Base-by-base conservation (phyloP, 345 rosid species). In the Streptanthus diversifolius region DNA sequence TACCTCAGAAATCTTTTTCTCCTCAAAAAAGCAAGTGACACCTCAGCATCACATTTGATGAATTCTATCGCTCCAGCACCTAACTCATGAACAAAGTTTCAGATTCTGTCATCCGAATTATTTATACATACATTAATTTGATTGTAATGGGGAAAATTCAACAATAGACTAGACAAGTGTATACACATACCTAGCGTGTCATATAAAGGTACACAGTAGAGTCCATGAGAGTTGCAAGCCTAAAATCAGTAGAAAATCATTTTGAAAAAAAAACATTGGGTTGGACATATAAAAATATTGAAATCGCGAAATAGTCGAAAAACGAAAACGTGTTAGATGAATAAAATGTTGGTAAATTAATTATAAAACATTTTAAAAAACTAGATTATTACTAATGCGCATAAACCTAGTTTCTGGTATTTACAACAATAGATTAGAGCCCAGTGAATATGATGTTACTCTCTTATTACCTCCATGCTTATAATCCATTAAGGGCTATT, bases 141-240 rank as follows among this genome's bases (percentile, higher is more conserved):
- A 32, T 4, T 29, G 37, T n/a, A 35, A 8, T n/a, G 11, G 13
- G 0, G 1, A 22, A 44, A 25, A 29, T 18, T 13, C 10, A 10
- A 48, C 27, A 19, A 19, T 35, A 14, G 30, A 41, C 11, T 11
- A 55, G 67, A 57, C 33, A 35, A 25, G 43, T 60, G 58, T 14
- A 22, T 59, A 12, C 29, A 58, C 83, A 41, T 83, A 95, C 99
- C 99, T 83, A 95, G 82, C 45, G 98, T 95, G 79, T 95, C 99
- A 73, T 95, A 95, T 19, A 95, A 72, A 71, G 99, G 99, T 66
- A 95, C 99, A 71, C 99, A 95, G 58, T 79, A 87, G 65, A 95
- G 88, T 72, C 96, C 98, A 77, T 90, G 98, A 81, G 99, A 97
- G 75, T 92, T 95, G 83, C 99, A 95, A 5, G 99, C 99, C 99